These are phyloP conservation scores for Cryphonectria naterciae DNA, from an alignment of 2,329 filamentous ascomycete species.

Conservation along the genomic window DNA sequence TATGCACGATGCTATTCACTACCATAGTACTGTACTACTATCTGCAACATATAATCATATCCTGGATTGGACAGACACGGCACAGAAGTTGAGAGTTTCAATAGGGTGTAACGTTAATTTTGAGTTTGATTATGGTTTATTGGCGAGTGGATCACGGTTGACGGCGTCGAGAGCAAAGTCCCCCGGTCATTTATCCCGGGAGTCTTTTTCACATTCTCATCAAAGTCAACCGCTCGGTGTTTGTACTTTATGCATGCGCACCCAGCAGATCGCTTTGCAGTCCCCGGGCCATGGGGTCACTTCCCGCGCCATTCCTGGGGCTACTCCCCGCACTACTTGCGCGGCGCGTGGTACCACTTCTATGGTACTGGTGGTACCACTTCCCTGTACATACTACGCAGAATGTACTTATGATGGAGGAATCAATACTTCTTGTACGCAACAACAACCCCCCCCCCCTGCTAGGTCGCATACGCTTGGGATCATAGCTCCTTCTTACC, in stretches of 20 bases:
- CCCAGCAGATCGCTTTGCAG: background rate
- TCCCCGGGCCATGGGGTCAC: background rate
- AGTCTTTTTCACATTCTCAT: background rate
- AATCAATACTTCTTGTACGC: too few relatives aligned
- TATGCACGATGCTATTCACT: background rate
- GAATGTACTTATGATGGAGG: too few relatives aligned
- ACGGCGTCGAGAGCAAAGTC: background rate
- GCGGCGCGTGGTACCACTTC: background rate
- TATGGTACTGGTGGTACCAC: background rate
- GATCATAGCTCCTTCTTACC: background rate
- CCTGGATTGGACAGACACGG: too few relatives aligned
- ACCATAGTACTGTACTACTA: too few relatives aligned
- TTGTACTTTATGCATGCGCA: background rate
- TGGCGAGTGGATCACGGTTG: background rate
- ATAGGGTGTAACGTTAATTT: background rate
- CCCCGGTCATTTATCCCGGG: background rate
- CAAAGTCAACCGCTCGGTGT: background rate
- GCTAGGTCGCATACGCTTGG: background rate
- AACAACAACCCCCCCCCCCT: background rate
- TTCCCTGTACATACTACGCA: too few relatives aligned
- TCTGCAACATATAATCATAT: background rate
- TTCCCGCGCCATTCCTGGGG: background rate
- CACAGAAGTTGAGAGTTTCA: background rate
- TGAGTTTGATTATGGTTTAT: slow-evolving; percentile 2
- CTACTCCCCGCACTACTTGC: background rate